Conservation (phyloP, 495 filamentous ascomycete species). For the Penicillium chermesinum region DNA sequence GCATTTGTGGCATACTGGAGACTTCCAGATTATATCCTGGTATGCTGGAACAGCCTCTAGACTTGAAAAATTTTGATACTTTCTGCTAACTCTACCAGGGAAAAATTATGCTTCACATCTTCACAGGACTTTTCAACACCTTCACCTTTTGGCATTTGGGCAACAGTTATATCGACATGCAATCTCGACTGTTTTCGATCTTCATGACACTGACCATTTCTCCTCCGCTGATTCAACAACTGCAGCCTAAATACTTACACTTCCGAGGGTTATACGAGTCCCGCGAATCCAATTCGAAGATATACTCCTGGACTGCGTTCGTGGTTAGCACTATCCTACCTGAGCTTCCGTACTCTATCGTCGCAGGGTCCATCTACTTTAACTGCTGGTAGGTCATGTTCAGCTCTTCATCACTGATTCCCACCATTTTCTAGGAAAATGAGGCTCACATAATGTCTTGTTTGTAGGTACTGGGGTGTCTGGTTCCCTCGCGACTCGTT, state of each 20-base stretch:
- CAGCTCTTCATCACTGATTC: no score
- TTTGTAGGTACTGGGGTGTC: slow-evolving; percentile 44
- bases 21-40: slow-evolving; percentile 52
- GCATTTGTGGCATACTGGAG: slow-evolving; percentile 57
- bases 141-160: slow-evolving; percentile 63
- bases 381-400: slow-evolving; percentile 56
- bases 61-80: not conserved
- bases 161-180: slow-evolving; percentile 55
- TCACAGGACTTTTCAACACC: slow-evolving; percentile 60
- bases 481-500: slow-evolving; percentile 52
- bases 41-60: slow-evolving; percentile 21
- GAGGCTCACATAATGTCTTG: not conserved
- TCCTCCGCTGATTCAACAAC: slow-evolving; percentile 57
- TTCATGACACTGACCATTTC: slow-evolving; percentile 68
- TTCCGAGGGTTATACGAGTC: slow-evolving; percentile 44
- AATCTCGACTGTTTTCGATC: slow-evolving; percentile 61
- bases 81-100: slow-evolving; percentile 19
- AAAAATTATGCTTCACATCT: slow-evolving; percentile 59
- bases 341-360: slow-evolving; percentile 48
- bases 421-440: no score
- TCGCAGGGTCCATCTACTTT: slow-evolving; percentile 49
- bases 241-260: slow-evolving; percentile 46
- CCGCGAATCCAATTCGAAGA: slow-evolving; percentile 47
- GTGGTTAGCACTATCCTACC: slow-evolving; percentile 44
- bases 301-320: slow-evolving; percentile 50